Base-by-base conservation (phyloP, 2,329 filamentous ascomycete species). In the Podosphaera fusca region DNA sequence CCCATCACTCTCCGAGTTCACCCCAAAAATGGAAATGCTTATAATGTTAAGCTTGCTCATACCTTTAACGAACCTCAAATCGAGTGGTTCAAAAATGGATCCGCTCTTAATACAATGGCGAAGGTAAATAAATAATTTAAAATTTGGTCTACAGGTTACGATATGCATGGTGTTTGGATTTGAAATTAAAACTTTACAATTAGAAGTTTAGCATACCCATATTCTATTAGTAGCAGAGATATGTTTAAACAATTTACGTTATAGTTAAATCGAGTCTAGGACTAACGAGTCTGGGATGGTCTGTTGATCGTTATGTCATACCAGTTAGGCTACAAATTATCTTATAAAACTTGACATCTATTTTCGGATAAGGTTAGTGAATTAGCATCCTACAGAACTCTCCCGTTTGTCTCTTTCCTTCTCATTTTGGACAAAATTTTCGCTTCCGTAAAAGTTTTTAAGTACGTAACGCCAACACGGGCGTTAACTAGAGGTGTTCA, bases 41-140 rank as follows among this genome's bases (percentile, higher is more conserved):
- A 87, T 72, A 84, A 95, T 62, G 69, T 95, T 65, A 77, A 85
- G 73, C 82, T 98, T 65, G 78, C 79, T 64, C 92, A 98, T 76
- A 98, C 92, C 63, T 98, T 95, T 83, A 98, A 98, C 79, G 87
- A 87, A 71, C 81, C 85, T 65, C 92, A 98, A 77, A 84, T 98
- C 61, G 85, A 95, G 75, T 98, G 92, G 92, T 98, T 98, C 81
- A 89, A 88, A 79, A 94, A 96, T 72, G 92, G 92, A 64, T 89
- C 84, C 68, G 92, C 92, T 57, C 78, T 98, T 64, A 98, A 98
- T 82, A 95, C 89, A 66, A 98, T 98, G 90, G 89, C 90, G 5
- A 53, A 53, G 21, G 12, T n/a, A 9, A 36, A 53, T 36, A 36
- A 35, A 34, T 53, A 36, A 53, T 30, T 31, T n/a, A 30, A 34